A percentile compares a stretch with the other conserved stretches of the same genome.
phyloP scores from a whole-genome alignment of 2,329 filamentous ascomycete species.

The Ascosphaera aggregata region DNA sequence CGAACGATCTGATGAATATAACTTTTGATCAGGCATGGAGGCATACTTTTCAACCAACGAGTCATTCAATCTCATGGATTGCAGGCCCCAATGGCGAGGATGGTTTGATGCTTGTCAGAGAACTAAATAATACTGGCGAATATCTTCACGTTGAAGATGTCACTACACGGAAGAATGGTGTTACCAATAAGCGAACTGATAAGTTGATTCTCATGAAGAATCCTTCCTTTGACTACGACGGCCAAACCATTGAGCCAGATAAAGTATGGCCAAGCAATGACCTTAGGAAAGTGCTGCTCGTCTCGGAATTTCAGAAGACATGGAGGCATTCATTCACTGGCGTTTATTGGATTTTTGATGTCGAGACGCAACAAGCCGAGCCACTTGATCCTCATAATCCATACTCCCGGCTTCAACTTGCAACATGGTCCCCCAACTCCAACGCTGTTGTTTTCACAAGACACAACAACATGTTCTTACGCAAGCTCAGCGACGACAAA shows the following conservation, averaged over 20 bases:
- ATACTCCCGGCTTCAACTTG: slow-evolving; percentile 50
- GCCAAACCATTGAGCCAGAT: slow-evolving; percentile 30
- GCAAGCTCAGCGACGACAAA: slow-evolving; percentile 35
- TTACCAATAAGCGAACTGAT: slow-evolving; percentile 11
- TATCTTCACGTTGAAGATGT: slow-evolving; percentile 80
- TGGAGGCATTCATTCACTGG: slow-evolving; percentile 83
- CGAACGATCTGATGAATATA: slow-evolving; percentile 13
- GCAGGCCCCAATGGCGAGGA: slow-evolving; percentile 33
- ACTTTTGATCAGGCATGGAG: slow-evolving; percentile 18
- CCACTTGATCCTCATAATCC: slow-evolving; percentile 50
- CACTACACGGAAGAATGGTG: slow-evolving; percentile 27
- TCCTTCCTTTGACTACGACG: slow-evolving; percentile 35
- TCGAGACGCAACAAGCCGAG: slow-evolving; percentile 52
- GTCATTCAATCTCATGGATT: slow-evolving; percentile 24
- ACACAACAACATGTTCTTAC: slow-evolving; percentile 74
- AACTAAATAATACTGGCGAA: slow-evolving; percentile 27
- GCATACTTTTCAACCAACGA: slow-evolving; percentile 15
- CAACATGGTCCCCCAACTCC: slow-evolving; percentile 70
- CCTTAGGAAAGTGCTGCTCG: slow-evolving; percentile 66
- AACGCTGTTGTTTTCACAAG: slow-evolving; percentile 75
- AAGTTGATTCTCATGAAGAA: slow-evolving; percentile 53
- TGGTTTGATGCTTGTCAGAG: slow-evolving; percentile 58
- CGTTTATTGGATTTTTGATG: slow-evolving; percentile 80
- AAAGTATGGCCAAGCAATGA: slow-evolving; percentile 57
- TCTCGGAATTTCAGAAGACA: slow-evolving; percentile 46